Base-by-base conservation (phyloP, 352 stramenopile genomes). In the Globisporangium camurandrum region DNA sequence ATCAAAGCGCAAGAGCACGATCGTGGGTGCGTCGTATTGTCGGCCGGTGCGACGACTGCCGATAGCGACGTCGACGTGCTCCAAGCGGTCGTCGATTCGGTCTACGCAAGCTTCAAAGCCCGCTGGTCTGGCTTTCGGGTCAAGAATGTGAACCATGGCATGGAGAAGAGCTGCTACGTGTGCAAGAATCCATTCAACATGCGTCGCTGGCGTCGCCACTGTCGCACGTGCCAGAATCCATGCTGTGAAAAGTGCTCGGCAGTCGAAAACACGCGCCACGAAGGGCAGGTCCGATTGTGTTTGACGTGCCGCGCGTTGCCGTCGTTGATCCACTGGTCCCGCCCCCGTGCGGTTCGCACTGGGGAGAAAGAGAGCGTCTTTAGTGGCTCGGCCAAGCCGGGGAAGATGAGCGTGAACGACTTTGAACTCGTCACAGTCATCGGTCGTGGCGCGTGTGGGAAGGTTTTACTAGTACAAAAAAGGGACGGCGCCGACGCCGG, bases 391-490 rank as follows among this genome's bases (percentile, higher is more conserved):
- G 67, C 70, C 9, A 82, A 84, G 34, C 75, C 71, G 14, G 72
- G 73, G 28, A 87, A 87, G 62, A 67, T 87, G 72, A 81, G 66
- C 17, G 75, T 87, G 46, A 85, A 82, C 54, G 75, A 87, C 51
- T 87, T 87, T 49, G 75, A 87, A 39, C 51, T 87, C 26, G 70
- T 87, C n/a, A 82, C 65, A 9, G 71, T 87, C 19, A 87, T 87
- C 63, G 75, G 75, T 20, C 65, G 72, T 24, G 75, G 75, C n/a
- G 75, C 75, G 1, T 87, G 75, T 24, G 75, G 75, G 27, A 87
- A 84, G 40, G 75, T 87, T 41, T 57, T 87, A 23, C 58, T 87
- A 26, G 75, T 87, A 5, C 56, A 82, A 22, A 87, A 87, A 64
- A 87, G 85, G 38, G 75, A 83, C 39, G 71, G 69, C 14, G 43